Base-by-base conservation (phyloP, 164 flowering plant genomes). In the Litsea cubeba region DNA sequence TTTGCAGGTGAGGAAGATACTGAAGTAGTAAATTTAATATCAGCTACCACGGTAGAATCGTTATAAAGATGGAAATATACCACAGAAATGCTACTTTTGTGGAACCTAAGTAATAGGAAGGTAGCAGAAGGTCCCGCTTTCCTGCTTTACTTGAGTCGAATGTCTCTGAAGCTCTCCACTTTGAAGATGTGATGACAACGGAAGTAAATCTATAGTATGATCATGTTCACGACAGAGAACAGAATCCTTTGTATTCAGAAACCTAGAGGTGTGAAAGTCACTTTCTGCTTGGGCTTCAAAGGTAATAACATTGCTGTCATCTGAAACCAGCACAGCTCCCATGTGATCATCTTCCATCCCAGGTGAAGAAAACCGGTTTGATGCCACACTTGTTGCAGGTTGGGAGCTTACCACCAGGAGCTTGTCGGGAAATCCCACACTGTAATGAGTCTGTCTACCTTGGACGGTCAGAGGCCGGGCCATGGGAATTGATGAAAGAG, bases 141-240 rank as follows among this genome's bases (percentile, higher is more conserved):
- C 88, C 46, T 77, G 81, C 78, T 84, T 85, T 65, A 74, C 80
- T 64, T 81, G 83, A 72, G 74, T 54, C 49, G 81, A 77, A 46
- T 82, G 82, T 69, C 82, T 84, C 64, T 85, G 87, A 60, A 71
- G 79, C 67, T 88, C 89, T 66, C 79, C 88, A 40, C 81, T 83
- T 70, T 86, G 91, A 74, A 90, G 90, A 68, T 84, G 89, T 20
- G 90, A 86, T 2, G 89, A 88, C 68, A 88, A 69, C 26, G 84
- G 89, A 68, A 88, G 84, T 83, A 87, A 74, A 81, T 85, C 80
- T 26, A 86, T 76, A 7, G 90, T 86, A 3, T 24, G 50, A 1
- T 80, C 85, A 62, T 72, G 81, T 70, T 78, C 85, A 79, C 64
- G 51, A 75, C 83, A 79, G 60, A 12, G 60, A 46, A 75, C 73